These are phyloP conservation scores for Dillenia suffruticosa DNA, from an alignment of 164 flowering plant species.

Conservation along the genomic window DNA sequence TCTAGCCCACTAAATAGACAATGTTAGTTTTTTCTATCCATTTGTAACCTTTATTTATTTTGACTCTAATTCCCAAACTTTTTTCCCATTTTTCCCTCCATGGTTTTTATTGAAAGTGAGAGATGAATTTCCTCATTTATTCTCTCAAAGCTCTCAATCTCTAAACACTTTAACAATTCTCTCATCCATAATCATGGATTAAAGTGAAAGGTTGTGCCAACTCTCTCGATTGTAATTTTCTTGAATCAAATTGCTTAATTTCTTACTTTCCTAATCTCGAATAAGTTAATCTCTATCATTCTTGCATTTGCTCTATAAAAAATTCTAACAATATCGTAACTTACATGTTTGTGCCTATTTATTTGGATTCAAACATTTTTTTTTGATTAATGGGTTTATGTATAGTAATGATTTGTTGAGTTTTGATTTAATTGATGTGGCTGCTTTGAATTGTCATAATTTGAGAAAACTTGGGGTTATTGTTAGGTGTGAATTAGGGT, in stretches of 20 bases:
- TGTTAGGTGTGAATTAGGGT: slow-evolving; percentile 54
- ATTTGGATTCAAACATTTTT: slow-evolving; percentile 34
- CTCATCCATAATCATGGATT: slow-evolving; percentile 26
- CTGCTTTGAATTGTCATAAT: slow-evolving; percentile 69
- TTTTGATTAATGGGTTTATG: slow-evolving; percentile 16
- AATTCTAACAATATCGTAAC: slow-evolving; percentile 32
- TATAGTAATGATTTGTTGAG: slow-evolving; percentile 28
- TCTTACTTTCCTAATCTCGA: slow-evolving; percentile 24
- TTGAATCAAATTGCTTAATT: slow-evolving; percentile 21
- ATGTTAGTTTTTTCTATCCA: no score
- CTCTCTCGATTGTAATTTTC: slow-evolving; percentile 25
- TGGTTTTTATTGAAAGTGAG: no score
- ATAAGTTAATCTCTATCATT: slow-evolving; percentile 31
- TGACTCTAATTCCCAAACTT: no score
- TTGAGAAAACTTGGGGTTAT: slow-evolving; percentile 60
- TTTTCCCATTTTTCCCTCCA: no score
- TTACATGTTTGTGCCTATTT: slow-evolving; percentile 31
- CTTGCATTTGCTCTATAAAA: slow-evolving; percentile 23
- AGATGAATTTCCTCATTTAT: slow-evolving; percentile 15
- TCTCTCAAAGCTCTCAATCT: slow-evolving; percentile 20
- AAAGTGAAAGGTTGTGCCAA: slow-evolving; percentile 10
- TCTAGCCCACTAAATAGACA: no score
- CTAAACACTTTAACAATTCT: slow-evolving; percentile 13
- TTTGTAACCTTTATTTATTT: no score
- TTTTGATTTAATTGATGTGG: slow-evolving; percentile 34